Evolutionary conservation across 2,329 filamentous ascomycete species (phyloP), one percentile per base, ranked within the genome.

Genomic region (Epichloe typhina): DNA sequence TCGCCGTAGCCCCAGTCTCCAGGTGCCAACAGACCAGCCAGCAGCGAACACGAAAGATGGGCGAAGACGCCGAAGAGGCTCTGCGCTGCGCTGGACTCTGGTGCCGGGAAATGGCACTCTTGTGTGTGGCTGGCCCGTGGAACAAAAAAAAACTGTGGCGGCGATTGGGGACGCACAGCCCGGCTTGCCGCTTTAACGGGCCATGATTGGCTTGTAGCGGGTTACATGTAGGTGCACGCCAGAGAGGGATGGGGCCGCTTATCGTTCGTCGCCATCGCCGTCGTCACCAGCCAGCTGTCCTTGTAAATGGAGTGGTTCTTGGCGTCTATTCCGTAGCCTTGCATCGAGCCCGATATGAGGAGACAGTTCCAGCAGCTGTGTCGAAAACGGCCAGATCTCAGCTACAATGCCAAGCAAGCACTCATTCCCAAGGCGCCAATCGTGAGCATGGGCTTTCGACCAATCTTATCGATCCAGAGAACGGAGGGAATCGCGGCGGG

Each of bases 401-500:
- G 83, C 78, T 1, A 87, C 76, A 50, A 89, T 73, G 53, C 85
- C 85, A 88, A 0, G 81, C 23, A 26, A 26, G 23, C 23, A 26
- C 23, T 26, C 23, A 26, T 26, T 26, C 23, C 23, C 23, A 26
- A 26, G 23, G 23, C 83, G 12, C 85, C 83, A 17, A 80, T 67
- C 3, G 76, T 73, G 1, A 85, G 23, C 1, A 83, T 72, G 0
- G 80, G 78, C 58, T 81, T 82, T 15, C 82, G 74, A 7, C 82
- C 82, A 4, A 81, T 64, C 31, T 76, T 75, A 59, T 86, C 82
- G 52, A 85, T 77, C 62, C 76, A 85, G 4, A 84, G 67, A 2
- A 86, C 80, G 0, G 81, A 76, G 0, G 82, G 82, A 33, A 86
- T 77, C 0, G 83, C 86, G 21, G 76, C 75, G 54, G 86, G 55